These are phyloP conservation scores for Aspergillus felis DNA, from an alignment of 2,329 filamentous ascomycete species.

Conservation along the genomic window DNA sequence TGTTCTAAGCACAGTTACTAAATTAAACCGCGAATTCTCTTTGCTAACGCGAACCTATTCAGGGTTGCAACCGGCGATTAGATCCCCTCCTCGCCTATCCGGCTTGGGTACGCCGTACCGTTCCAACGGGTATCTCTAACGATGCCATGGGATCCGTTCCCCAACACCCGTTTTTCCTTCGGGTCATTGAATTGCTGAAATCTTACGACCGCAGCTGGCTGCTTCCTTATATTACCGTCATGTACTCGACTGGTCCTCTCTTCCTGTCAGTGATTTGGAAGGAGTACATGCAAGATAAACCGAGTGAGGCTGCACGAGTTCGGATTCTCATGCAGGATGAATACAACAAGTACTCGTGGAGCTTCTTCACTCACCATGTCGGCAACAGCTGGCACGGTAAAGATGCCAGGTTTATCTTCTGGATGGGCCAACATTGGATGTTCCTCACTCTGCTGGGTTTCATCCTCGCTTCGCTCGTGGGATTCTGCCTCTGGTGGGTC, in stretches of 20 bases:
- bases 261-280: slow-evolving; percentile 74
- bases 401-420: slow-evolving; percentile 63
- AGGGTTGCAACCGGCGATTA: slow-evolving; percentile 65
- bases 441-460: slow-evolving; percentile 52
- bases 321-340: slow-evolving; percentile 67
- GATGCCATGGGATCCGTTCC: slow-evolving; percentile 73
- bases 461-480: slow-evolving; percentile 44
- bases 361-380: slow-evolving; percentile 65
- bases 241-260: slow-evolving; percentile 72
- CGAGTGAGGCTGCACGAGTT: slow-evolving; percentile 50
- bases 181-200: slow-evolving; percentile 64
- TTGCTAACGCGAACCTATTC: slow-evolving; percentile 11
- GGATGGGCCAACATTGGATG: slow-evolving; percentile 57
- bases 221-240: slow-evolving; percentile 71
- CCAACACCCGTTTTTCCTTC: slow-evolving; percentile 69
- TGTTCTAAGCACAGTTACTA: slow-evolving; percentile 2
- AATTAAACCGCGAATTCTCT: not conserved
- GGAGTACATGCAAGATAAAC: slow-evolving; percentile 58
- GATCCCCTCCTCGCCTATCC: slow-evolving; percentile 66
- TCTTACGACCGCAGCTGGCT: slow-evolving; percentile 67
- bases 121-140: slow-evolving; percentile 75
- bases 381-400: slow-evolving; percentile 64
- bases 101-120: slow-evolving; percentile 66
- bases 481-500: slow-evolving; percentile 48
- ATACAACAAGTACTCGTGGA: slow-evolving; percentile 65